Base-by-base conservation (phyloP, 2,329 filamentous ascomycete species). In the Emericellopsis atlantica region DNA sequence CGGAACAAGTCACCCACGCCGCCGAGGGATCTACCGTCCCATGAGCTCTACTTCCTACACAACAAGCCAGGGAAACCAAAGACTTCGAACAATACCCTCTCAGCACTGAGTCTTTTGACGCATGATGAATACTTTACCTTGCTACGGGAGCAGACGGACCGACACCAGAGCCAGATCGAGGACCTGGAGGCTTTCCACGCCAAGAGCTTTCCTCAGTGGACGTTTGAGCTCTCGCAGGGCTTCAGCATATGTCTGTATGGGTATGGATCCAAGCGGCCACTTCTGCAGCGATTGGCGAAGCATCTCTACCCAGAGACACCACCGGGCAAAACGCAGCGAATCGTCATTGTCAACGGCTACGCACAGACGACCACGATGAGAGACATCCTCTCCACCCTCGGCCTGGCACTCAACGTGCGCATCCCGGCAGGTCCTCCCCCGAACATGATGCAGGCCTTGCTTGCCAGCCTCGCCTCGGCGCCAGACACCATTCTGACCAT, bases 241-340 rank as follows among this genome's bases (percentile, higher is more conserved):
- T 96, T 95, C 66, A 88, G 85, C 52, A 68, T 96, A 40, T 95
- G 92, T 55, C 64, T 95, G 0, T 95, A 93, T 56, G 92, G 92
- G 24, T 94, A 87, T 56, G 92, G 92, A 1, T 94, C 88, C 3
- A 98, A 98, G 60, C 73, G 84, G 29, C 64, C 68, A 4, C 72
- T 96, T 1, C 67, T 90, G 9, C 76, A 81, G 44, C 70, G 74
- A 35, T 93, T 95, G 56, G 88, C 86, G 1, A 73, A 76, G 42
- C 76, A 85, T 57, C 76, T 85, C 52, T 60, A 70, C 40, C 59
- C 57, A 18, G 32, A 39, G 3, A 38, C 8, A 32, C 33, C 3
- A 24, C 32, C 32, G 22, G 34, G 10, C 21, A 46, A 46, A 7
- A 45, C 44, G 32, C 54, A 50, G 33, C 60, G 58, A 2, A 86